Evolutionary conservation across 1,284 basidiomycete genomes (phyloP), one percentile per base, ranked within the genome.

Genomic region (Singerocomus inundabilis): DNA sequence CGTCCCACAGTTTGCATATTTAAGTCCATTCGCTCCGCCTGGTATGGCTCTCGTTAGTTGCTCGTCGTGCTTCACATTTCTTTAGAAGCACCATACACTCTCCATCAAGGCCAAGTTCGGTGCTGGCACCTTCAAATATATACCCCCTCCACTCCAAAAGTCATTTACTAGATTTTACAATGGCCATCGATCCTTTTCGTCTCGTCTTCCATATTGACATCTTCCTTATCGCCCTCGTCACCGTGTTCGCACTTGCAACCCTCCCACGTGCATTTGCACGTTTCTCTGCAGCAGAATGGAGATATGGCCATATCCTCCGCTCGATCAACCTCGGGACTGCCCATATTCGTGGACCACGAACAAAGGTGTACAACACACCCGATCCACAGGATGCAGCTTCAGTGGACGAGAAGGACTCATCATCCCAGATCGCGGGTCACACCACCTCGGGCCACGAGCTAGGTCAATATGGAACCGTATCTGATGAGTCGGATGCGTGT

Each of bases 261-360:
- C 60, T 81, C 15, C 81, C 81, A 2, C 74, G 77, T 49, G 71
- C 68, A 9, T 57, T 80, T 34, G 79, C 75, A 15, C 74, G 81
- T 21, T 70, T 82, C 39, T 67, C 67, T 18, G 54, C 64, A 29
- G 70, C 70, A n/a, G 80, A 78, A 53, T 79, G 78, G 78, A 61
- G 61, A 34, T 70, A 63, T 31, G 80, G 80, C 0, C 70, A 79
- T 48, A 57, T 81, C 38, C 66, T 84, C 25, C 70, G 69, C 37
- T 66, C 67, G 18, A 51, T 56, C 25, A 50, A 51, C 32, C 55
- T 65, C 10, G 40, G 52, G 46, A 40, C 56, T 44, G 46, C 37
- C 28, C 59, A 44, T 45, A 16, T 56, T 41, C 62, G 48, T 21
- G 53, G 47, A 44, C 31, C 35, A 26, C 16, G 16, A 28, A 21